phyloP scores from a whole-genome alignment of 805 yeast species.

The Allodekkera sacchari region DNA sequence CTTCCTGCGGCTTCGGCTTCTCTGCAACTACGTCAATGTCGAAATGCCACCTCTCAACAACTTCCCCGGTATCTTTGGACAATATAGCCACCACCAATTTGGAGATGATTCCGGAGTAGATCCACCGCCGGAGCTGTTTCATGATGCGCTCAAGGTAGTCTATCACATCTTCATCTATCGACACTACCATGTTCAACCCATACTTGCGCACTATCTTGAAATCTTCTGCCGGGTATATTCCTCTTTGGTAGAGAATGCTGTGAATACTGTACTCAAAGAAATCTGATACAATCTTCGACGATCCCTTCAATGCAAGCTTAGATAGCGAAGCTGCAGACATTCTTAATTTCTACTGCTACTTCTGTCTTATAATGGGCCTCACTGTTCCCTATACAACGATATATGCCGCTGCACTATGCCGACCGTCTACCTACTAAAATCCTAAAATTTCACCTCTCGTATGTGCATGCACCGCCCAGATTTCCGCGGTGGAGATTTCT shows the following conservation, averaged over 20 bases:
- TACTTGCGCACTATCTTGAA: conserved; percentile 72
- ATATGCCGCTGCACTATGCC: too few relatives aligned
- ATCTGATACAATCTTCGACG: conserved; percentile 71
- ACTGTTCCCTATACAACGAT: too few relatives aligned
- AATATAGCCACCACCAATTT: conserved; percentile 68
- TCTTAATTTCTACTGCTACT: too few relatives aligned
- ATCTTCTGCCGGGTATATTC: conserved; percentile 83
- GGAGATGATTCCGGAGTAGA: conserved; percentile 57
- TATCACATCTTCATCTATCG: conserved; percentile 69
- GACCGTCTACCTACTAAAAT: too few relatives aligned
- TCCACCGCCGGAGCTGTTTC: conserved; percentile 67
- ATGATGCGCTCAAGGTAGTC: conserved; percentile 59
- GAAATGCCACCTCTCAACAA: conserved; percentile 84
- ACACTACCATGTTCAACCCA: conserved; percentile 64
- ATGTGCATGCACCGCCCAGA: too few relatives aligned
- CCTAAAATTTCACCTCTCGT: too few relatives aligned
- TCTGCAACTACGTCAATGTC: conserved; percentile 33
- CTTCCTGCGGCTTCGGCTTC: conserved; percentile 10
- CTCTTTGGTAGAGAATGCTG: conserved; percentile 78
- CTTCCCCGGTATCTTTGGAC: conserved; percentile 55
- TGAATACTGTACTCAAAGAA: conserved; percentile 78
- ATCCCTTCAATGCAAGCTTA: conserved; percentile 62
- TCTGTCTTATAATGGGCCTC: too few relatives aligned
- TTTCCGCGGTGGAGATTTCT: too few relatives aligned
- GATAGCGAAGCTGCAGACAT: conserved; percentile 37